phyloP scores from a whole-genome alignment of 1,284 basidiomycete genomes.

The Mycosarcoma mackinlayi region DNA sequence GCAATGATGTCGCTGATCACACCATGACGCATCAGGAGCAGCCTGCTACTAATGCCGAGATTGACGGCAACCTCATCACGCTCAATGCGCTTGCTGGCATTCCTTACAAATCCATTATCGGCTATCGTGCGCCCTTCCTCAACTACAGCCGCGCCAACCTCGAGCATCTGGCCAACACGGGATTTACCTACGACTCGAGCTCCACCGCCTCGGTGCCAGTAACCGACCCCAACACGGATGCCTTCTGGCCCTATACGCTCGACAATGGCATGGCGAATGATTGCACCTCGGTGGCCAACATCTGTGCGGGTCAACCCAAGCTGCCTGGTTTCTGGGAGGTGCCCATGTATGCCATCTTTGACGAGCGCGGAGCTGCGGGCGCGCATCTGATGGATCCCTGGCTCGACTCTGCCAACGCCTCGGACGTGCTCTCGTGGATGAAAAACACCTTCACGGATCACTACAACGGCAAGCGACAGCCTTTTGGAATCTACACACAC shows the following conservation, averaged over 20 bases:
- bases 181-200: constrained; percentile 81
- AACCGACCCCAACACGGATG: constrained; percentile 77
- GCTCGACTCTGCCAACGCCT: constrained; percentile 71
- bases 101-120: constrained; percentile 76
- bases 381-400: constrained; percentile 82
- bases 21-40: constrained; percentile 84
- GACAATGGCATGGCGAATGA: constrained; percentile 81
- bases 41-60: constrained; percentile 71
- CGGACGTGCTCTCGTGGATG: constrained; percentile 77
- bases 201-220: constrained; percentile 77
- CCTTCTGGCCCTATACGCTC: constrained; percentile 71
- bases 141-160: constrained; percentile 77
- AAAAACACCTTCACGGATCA: constrained; percentile 77
- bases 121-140: constrained; percentile 83
- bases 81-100: constrained; percentile 83
- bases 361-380: constrained; percentile 47
- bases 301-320: constrained; percentile 79
- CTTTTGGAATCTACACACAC: constrained; percentile 83
- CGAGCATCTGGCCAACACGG: constrained; percentile 72
- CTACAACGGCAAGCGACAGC: constrained; percentile 78
- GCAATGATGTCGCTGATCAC: constrained; percentile 88
- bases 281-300: constrained; percentile 73
- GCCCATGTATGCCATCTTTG: constrained; percentile 57
- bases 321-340: constrained; percentile 74
- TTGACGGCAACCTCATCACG: constrained; percentile 82